These are phyloP conservation scores for Gracilaria vermiculophylla DNA, from an alignment of 23 red algal species.

Conservation along the genomic window DNA sequence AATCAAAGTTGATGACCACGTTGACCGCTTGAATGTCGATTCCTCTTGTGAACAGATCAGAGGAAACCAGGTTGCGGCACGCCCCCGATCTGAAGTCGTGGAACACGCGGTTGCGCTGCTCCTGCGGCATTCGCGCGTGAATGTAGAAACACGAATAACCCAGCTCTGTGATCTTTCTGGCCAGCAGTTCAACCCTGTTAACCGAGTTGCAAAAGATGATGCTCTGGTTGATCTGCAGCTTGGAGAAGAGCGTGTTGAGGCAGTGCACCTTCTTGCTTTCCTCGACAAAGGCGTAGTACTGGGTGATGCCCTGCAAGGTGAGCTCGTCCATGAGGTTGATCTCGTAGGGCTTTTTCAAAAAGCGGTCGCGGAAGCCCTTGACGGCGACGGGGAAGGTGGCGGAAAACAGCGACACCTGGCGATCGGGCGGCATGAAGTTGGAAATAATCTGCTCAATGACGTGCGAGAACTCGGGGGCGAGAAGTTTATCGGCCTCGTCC, in stretches of 20 bases:
- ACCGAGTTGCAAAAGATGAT: slow-evolving; percentile 99
- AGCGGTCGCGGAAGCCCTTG: slow-evolving; percentile 90
- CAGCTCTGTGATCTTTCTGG: slow-evolving; percentile 95
- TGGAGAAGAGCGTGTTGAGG: slow-evolving; percentile 93
- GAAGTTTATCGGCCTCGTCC: slow-evolving; percentile 97
- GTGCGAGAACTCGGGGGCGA: slow-evolving; percentile 85
- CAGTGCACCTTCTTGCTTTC: slow-evolving; percentile 94
- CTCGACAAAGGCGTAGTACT: slow-evolving; percentile 98
- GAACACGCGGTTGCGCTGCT: slow-evolving; percentile 93
- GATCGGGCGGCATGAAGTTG: slow-evolving; percentile 72
- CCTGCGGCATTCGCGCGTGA: slow-evolving; percentile 96
- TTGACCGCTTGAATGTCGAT: slow-evolving; percentile 97
- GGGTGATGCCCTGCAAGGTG: slow-evolving; percentile 90
- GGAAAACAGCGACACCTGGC: slow-evolving; percentile 95
- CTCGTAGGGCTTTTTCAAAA: slow-evolving; percentile 83
- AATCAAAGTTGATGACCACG: slow-evolving; percentile 99
- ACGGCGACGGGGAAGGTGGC: slow-evolving; percentile 97
- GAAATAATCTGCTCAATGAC: slow-evolving; percentile 86
- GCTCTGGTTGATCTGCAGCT: slow-evolving; percentile 95
- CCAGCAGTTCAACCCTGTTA: slow-evolving; percentile 89
- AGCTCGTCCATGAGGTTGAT: slow-evolving; percentile 99
- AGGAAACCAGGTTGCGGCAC: slow-evolving; percentile 91
- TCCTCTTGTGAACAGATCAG: slow-evolving; percentile 89
- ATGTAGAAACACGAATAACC: slow-evolving; percentile 99
- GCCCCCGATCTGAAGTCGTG: slow-evolving; percentile 97